Evolutionary conservation across 352 stramenopile species (phyloP).

Genomic region (Phytophthora brassicae): DNA sequence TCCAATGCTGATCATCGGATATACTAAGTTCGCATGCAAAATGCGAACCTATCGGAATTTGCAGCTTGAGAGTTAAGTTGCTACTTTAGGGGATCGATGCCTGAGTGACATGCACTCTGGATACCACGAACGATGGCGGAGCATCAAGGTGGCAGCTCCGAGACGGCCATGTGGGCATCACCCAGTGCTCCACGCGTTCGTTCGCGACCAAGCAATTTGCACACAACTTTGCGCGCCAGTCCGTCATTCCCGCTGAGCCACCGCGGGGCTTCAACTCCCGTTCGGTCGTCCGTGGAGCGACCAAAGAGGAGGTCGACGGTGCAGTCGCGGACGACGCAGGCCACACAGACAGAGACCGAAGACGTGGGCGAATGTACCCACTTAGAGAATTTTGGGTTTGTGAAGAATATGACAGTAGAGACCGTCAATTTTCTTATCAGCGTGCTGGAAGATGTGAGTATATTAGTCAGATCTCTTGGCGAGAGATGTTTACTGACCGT

Average conservation of each 20-base stretch:
- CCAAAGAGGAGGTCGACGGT: background rate
- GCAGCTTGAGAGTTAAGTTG: background rate
- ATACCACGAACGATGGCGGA: no score
- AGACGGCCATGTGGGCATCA: conserved; percentile 35
- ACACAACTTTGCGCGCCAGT: conserved; percentile 33
- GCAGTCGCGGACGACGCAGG: conserved; percentile 23
- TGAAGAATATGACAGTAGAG: conserved; percentile 55
- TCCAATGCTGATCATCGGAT: background rate
- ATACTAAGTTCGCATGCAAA: background rate
- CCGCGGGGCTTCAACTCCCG: conserved; percentile 11
- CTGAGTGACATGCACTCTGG: no score
- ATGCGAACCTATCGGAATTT: background rate
- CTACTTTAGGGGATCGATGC: no score
- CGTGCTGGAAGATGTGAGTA: conserved; percentile 59
- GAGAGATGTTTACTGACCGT: background rate
- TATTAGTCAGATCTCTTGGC: no score
- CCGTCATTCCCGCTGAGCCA: conserved; percentile 37
- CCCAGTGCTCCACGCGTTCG: conserved; percentile 40
- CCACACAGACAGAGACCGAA: conserved; percentile 35
- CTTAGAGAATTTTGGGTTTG: conserved; percentile 46
- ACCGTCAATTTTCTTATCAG: conserved; percentile 73
- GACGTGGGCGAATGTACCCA: conserved; percentile 7
- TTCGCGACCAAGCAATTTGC: conserved; percentile 50
- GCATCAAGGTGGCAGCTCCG: conserved; percentile 7
- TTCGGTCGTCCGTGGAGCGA: conserved; percentile 7